Base-by-base conservation (phyloP, 2,329 filamentous ascomycete genomes). In the Cordyceps farinosa region DNA sequence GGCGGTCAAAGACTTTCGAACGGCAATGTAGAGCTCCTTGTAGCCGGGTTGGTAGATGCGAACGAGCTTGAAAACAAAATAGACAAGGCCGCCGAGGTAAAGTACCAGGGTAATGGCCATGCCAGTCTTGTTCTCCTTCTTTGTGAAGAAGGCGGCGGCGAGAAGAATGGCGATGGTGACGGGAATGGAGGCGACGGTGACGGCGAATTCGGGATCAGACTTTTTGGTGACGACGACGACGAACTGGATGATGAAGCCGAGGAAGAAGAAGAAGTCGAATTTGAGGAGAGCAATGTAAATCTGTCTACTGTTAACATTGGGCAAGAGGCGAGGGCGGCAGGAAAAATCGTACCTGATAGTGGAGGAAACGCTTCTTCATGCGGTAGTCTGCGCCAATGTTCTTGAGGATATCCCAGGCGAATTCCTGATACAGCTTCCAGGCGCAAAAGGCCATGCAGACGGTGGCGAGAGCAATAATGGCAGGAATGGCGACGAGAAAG, bases 241-340 rank as follows among this genome's bases (percentile, higher is more conserved):
- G 76, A 99, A 99, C 74, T 99, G 95, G 53, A 99, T 91, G 7
- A 95, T 98, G 76, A 99, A 99, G 61, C 94, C 95, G 57, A 99
- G 87, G 83, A 99, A 99, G 82, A 99, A 98, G 87, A 99, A 99
- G 78, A 99, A 98, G 79, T 99, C 95, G 76, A 99, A 99, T 78
- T 99, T 99, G 68, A 99, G 84, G 11, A 99, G 85, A 44, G 95
- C 92, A 72, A 99, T 97, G 77, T 97, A 99, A 75, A 99, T 93
- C 93, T 97, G 66, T 5, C 34, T 10, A 1, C 7, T 0, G 65
- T 72, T 67, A 75, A 70, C 65, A 64, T 15, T 55, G 7, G 3
- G 17, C 8, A 48, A 6, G 52, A 7, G 15, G 36, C 7, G 58
- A 3, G 17, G 3, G 1, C 9, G 27, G 9, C 13, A 17, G 38